Evolutionary conservation across 768 basidiomycete species (phyloP), one percentile per base, ranked within the genome.

Genomic region (Gloeopeniophorella convolvens): DNA sequence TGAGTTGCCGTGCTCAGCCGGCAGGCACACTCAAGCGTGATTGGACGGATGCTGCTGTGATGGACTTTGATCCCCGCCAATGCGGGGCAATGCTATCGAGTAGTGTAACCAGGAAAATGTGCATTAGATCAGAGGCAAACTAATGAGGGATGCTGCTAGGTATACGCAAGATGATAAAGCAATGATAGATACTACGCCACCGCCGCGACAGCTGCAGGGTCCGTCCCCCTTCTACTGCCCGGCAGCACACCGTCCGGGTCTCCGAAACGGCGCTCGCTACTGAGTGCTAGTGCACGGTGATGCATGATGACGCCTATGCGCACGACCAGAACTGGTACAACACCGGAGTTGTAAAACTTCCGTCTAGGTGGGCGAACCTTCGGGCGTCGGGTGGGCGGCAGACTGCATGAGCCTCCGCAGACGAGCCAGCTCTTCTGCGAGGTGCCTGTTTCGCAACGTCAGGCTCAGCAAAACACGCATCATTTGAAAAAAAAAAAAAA

Each of bases 351-450:
- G n/a, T n/a, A n/a, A n/a, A n/a, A n/a, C n/a, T n/a, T n/a, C n/a
- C n/a, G n/a, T 37, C 31, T 54, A 54, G 35, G 46, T 48, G 30
- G 52, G 46, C 23, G 35, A 48, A 24, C 31, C 21, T 31, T 54
- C 51, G 6, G 56, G 15, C 33, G 11, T 21, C 9, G 54, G 36
- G 21, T 44, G 43, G 35, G 72, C 69, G 58, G 77, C 73, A 33
- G 68, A 67, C 60, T 78, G 83, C 80, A 90, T 89, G 33, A 90
- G 72, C 57, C 87, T 74, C 61, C 83, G 74, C 61, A 90, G 67
- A 50, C 85, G 73, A 42, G 78, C 75, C 37, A 89, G 70, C 63
- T 89, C 87, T 24, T 71, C 69, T 5, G 83, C 69, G 26, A 89
- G 64, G 27, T 69, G 67, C 60, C 85, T 86, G 59, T 23, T 46